Percentiles rank a stretch among this genome's conserved stretches.
These are phyloP conservation scores for Russula brevipes DNA, from an alignment of 768 basidiomycete genomes.

Conservation along the genomic window DNA sequence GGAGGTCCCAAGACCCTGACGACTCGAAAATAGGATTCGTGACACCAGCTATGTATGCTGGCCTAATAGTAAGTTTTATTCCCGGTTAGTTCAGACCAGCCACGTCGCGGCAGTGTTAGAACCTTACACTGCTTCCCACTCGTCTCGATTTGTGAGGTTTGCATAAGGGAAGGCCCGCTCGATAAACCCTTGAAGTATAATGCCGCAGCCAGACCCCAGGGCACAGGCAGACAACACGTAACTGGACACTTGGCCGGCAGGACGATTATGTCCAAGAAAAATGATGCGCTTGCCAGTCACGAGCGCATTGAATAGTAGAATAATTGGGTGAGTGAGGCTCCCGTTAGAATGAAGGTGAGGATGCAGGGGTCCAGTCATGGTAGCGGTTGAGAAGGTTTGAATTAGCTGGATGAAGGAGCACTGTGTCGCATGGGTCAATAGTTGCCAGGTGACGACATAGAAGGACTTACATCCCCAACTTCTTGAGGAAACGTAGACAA, in stretches of 20 bases:
- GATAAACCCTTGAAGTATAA: conserved; percentile 76
- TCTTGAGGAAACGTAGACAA: conserved; percentile 87
- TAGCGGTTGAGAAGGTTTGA: conserved; percentile 70
- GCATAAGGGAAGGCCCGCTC: conserved; percentile 95
- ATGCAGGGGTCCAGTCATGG: conserved; percentile 69
- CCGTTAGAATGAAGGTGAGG: conserved; percentile 94
- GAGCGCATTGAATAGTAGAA: conserved; percentile 93
- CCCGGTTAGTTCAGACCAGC: not conserved
- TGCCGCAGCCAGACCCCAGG: conserved; percentile 85
- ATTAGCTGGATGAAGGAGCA: conserved; percentile 90
- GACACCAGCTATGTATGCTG: conserved; percentile 94
- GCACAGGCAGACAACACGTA: conserved; percentile 95
- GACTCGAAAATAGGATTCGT: conserved; percentile 96
- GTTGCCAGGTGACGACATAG: not conserved
- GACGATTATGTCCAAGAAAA: conserved; percentile 85
- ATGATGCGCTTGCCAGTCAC: conserved; percentile 95
- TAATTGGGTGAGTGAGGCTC: conserved; percentile 85
- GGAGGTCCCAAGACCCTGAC: conserved; percentile 83
- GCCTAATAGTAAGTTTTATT: conserved; percentile 39
- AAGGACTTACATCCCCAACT: conserved; percentile 81
- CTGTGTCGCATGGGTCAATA: conserved; percentile 37
- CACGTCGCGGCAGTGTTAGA: not conserved
- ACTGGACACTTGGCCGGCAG: conserved; percentile 84
- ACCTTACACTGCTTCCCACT: conserved; percentile 83
- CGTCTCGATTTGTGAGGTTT: conserved; percentile 80